phyloP scores from a whole-genome alignment of 805 yeast species.

The Brettanomyces sp. region DNA sequence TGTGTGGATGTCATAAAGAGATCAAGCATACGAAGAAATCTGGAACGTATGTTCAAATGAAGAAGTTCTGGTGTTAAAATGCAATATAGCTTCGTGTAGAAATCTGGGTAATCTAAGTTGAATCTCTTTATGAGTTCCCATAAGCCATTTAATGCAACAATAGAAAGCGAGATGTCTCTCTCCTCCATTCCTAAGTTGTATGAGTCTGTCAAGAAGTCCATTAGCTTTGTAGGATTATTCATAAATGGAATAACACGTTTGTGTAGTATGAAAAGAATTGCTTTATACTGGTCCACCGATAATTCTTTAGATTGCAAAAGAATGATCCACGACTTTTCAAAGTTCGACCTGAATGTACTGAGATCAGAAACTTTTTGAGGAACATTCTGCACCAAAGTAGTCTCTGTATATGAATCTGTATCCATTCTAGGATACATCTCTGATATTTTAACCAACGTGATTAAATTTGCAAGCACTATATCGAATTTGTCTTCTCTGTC shows the following conservation, averaged over 20 bases:
- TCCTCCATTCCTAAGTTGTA: constrained; percentile 39
- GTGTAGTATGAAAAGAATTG: constrained; percentile 62
- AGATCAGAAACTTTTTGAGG: constrained; percentile 29
- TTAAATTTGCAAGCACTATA: constrained; percentile 29
- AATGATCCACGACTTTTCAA: constrained; percentile 61
- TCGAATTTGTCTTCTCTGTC: constrained; percentile 5
- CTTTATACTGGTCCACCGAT: constrained; percentile 48
- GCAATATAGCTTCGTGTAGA: constrained; percentile 72
- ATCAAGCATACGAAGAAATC: constrained; percentile 83
- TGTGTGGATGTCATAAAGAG: constrained; percentile 81
- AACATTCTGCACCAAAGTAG: constrained; percentile 30
- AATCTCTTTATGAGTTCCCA: constrained; percentile 74
- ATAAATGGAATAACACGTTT: constrained; percentile 77
- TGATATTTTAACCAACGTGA: constrained; percentile 27
- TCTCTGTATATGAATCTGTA: constrained; percentile 17
- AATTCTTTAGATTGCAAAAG: constrained; percentile 37
- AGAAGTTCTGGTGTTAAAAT: constrained; percentile 67
- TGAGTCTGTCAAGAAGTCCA: constrained; percentile 91
- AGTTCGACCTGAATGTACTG: constrained; percentile 45
- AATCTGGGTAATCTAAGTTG: constrained; percentile 88
- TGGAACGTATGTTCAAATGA: constrained; percentile 70
- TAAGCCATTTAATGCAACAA: constrained; percentile 78
- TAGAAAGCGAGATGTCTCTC: constrained; percentile 27
- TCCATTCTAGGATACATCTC: constrained; percentile 25
- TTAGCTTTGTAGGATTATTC: constrained; percentile 68